Evolutionary conservation across 306 rosid genomes (phyloP).

Genomic region (Prunus mume): DNA sequence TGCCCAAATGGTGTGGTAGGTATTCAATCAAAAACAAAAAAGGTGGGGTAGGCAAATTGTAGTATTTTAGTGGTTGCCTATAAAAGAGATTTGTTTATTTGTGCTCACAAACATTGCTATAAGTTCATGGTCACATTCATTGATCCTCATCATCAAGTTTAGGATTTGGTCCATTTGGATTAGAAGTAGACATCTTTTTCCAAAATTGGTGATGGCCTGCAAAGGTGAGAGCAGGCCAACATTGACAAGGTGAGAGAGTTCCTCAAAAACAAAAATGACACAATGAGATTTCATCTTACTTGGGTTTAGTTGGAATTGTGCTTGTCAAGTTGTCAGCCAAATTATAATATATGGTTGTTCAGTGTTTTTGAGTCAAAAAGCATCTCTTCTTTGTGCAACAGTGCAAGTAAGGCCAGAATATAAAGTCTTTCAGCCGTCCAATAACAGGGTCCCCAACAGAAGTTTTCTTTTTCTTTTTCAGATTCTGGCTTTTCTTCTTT

Average conservation of each 20-base stretch:
- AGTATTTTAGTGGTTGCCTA: too few relatives aligned
- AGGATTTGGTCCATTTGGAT: background rate
- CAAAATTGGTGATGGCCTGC: background rate
- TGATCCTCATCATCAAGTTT: background rate
- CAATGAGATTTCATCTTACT: background rate
- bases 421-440: too few relatives aligned
- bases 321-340: background rate
- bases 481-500: too few relatives aligned
- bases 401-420: too few relatives aligned
- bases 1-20: background rate
- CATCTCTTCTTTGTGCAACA: too few relatives aligned
- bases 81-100: too few relatives aligned
- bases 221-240: background rate
- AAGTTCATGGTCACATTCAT: background rate
- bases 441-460: too few relatives aligned
- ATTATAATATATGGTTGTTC: background rate
- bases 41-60: too few relatives aligned
- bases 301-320: background rate
- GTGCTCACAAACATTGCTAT: too few relatives aligned
- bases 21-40: too few relatives aligned
- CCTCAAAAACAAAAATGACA: background rate
- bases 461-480: too few relatives aligned
- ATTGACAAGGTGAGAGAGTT: background rate
- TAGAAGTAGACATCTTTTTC: background rate
- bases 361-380: too few relatives aligned